Conservation (phyloP, 805 yeast species). For the Hanseniaspora vineae region DNA sequence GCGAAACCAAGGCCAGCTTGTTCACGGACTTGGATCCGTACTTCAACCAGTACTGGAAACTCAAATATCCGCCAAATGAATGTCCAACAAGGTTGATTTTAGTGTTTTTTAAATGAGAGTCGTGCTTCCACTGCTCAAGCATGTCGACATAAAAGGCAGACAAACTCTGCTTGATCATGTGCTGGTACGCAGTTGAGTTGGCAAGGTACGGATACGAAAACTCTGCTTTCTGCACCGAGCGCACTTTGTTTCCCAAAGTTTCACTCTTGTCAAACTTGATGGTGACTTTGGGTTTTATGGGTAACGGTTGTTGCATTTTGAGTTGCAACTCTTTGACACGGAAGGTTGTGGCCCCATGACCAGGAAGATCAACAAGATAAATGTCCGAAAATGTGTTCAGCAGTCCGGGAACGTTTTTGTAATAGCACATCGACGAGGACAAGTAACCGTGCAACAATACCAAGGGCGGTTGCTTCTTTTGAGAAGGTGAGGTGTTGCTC, state of each 20-base stretch:
- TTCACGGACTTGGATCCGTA: conserved; percentile 39
- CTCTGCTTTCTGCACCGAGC: background rate
- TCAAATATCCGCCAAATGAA: conserved; percentile 68
- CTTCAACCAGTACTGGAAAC: conserved; percentile 46
- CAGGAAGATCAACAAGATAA: conserved; percentile 60
- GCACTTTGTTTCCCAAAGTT: background rate
- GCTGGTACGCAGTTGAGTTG: conserved; percentile 23
- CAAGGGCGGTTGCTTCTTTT: conserved; percentile 18
- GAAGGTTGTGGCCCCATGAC: conserved; percentile 49
- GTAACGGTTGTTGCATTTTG: background rate
- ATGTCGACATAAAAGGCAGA: conserved; percentile 32
- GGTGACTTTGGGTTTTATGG: conserved; percentile 2
- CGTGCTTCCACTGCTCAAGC: conserved; percentile 52
- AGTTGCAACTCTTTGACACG: background rate
- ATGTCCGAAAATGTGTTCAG: conserved; percentile 36
- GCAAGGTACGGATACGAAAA: background rate
- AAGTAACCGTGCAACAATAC: conserved; percentile 86
- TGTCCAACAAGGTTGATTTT: conserved; percentile 59
- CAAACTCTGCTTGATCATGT: conserved; percentile 4
- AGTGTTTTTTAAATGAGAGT: conserved; percentile 26
- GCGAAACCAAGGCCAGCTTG: conserved; percentile 51
- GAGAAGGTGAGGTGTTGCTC: background rate
- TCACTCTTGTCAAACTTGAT: conserved; percentile 13
- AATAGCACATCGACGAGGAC: conserved; percentile 75
- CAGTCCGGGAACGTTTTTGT: conserved; percentile 50